Evolutionary conservation across 495 filamentous ascomycete genomes (phyloP).

Genomic region (Annulohypoxylon bovei): DNA sequence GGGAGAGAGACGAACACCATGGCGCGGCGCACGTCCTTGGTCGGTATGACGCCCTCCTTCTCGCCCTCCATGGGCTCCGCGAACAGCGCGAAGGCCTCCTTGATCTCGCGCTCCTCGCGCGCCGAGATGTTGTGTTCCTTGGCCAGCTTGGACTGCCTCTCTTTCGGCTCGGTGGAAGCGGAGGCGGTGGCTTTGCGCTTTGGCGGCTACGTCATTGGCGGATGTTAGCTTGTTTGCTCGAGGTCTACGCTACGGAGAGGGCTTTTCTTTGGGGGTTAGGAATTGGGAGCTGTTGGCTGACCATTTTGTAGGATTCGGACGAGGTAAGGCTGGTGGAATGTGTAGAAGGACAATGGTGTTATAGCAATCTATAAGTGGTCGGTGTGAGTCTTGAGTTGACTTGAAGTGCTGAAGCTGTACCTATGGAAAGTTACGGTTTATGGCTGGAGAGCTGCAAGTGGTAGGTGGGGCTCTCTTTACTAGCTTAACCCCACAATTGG

Average conservation of each 20-base stretch:
- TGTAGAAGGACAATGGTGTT: background rate
- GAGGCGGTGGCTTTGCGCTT: constrained; percentile 51
- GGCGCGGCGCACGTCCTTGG: constrained; percentile 81
- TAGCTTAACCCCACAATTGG: constrained; percentile 1
- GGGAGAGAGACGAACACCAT: constrained; percentile 74
- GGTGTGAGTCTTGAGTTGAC: background rate
- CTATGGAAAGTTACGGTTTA: background rate
- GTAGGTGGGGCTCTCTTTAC: background rate
- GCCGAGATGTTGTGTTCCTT: constrained; percentile 85
- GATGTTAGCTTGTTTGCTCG: constrained; percentile 11
- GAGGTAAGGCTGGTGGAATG: background rate
- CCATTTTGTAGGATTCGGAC: background rate
- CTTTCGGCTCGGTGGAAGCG: constrained; percentile 38
- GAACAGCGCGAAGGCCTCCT: constrained; percentile 88
- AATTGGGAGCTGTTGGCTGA: background rate
- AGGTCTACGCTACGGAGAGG: background rate
- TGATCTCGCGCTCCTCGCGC: constrained; percentile 87
- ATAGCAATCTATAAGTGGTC: background rate
- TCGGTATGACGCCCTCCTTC: constrained; percentile 76
- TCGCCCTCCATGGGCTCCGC: constrained; percentile 72
- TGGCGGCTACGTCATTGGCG: constrained; percentile 48
- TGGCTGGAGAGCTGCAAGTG: background rate
- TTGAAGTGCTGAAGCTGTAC: background rate
- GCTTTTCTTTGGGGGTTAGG: background rate
- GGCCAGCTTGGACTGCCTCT: constrained; percentile 79